phyloP scores from a whole-genome alignment of 2,329 filamentous ascomycete genomes.

The Westerdykella ornata region DNA sequence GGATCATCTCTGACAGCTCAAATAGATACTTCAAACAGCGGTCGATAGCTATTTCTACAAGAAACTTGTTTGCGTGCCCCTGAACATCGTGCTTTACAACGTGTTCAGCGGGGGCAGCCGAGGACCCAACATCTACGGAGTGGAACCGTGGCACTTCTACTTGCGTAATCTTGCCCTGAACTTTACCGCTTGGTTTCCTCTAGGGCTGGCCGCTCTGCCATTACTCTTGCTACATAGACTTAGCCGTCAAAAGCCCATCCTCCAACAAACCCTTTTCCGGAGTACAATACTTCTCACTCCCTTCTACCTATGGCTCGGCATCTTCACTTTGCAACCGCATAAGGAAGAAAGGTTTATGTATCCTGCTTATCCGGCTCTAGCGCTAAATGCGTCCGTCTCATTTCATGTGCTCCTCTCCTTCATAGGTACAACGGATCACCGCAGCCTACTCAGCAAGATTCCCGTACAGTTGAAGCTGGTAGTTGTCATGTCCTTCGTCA shows the following conservation, averaged over 20 bases:
- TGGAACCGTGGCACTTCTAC: constrained; percentile 96
- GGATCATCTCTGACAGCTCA: background rate
- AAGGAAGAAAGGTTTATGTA: constrained; percentile 99
- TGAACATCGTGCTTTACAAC: constrained; percentile 95
- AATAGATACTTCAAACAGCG: constrained; percentile 59
- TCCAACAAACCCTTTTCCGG: constrained; percentile 64
- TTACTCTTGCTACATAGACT: constrained; percentile 68
- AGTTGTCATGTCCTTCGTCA: constrained; percentile 53
- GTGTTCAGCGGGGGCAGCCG: constrained; percentile 71
- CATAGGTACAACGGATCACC: constrained; percentile 63
- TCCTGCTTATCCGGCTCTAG: constrained; percentile 83
- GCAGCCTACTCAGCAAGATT: constrained; percentile 61
- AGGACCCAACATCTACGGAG: constrained; percentile 89
- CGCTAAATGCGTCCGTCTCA: constrained; percentile 78
- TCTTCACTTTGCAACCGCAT: constrained; percentile 89
- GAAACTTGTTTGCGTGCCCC: constrained; percentile 67
- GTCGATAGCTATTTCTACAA: constrained; percentile 83
- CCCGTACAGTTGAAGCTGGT: constrained; percentile 67
- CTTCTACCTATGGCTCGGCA: constrained; percentile 89
- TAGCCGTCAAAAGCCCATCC: constrained; percentile 54
- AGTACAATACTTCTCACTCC: constrained; percentile 72
- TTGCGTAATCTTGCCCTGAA: constrained; percentile 84
- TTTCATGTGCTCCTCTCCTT: constrained; percentile 73
- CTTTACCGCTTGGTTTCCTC: constrained; percentile 88
- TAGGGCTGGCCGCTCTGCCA: constrained; percentile 69